phyloP scores from a whole-genome alignment of 2,329 filamentous ascomycete genomes.

The Curvularia verruculosa region DNA sequence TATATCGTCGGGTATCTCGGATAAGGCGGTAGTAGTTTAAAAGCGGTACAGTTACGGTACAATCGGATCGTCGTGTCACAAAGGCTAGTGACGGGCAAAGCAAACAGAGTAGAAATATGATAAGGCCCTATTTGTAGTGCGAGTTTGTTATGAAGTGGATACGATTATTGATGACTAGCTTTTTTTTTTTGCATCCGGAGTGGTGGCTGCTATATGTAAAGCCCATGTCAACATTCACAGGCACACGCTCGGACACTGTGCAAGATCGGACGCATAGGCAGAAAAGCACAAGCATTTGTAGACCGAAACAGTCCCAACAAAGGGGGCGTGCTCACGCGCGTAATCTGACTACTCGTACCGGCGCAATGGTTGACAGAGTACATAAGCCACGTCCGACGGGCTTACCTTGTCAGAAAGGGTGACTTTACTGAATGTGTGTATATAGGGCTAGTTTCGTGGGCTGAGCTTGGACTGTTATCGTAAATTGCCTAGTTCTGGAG shows the following conservation, averaged over 20 bases:
- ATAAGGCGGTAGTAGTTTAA: background rate
- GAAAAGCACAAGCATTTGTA: background rate
- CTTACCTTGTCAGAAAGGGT: slow-evolving; percentile 1
- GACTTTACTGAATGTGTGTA: background rate
- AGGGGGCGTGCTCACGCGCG: background rate
- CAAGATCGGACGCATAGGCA: slow-evolving; percentile 3
- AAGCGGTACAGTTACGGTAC: background rate
- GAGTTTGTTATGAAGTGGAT: background rate
- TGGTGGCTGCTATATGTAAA: slow-evolving; percentile 3
- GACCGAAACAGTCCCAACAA: background rate
- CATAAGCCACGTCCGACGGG: background rate
- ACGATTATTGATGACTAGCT: background rate
- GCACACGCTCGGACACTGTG: slow-evolving; percentile 3
- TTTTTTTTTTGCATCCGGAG: background rate
- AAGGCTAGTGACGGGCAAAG: background rate
- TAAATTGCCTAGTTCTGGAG: slow-evolving; percentile 7
- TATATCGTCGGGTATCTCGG: background rate
- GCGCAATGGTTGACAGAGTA: background rate
- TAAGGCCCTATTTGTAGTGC: background rate
- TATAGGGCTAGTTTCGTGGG: background rate
- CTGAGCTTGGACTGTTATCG: slow-evolving; percentile 1
- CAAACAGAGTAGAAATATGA: background rate
- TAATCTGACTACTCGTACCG: background rate
- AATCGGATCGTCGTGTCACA: background rate
- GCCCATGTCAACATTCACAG: background rate